These are phyloP conservation scores for Cordyceps sp. DNA, from an alignment of 2,329 filamentous ascomycete genomes.

Conservation along the genomic window DNA sequence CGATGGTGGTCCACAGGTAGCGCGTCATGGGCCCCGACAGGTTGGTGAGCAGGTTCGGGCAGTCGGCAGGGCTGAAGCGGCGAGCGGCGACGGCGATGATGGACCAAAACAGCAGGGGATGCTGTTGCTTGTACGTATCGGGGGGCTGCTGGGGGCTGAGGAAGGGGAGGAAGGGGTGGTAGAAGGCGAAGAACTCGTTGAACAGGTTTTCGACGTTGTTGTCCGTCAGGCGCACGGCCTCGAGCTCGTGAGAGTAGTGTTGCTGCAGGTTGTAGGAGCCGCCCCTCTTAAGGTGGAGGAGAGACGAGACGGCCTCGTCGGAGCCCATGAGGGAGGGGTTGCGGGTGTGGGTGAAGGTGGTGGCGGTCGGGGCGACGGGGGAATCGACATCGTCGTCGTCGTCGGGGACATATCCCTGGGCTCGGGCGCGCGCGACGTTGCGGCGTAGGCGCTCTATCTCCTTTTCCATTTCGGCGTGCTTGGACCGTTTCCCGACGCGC, in stretches of 20 bases:
- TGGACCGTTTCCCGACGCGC: conserved; percentile 64
- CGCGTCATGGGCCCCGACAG: conserved; percentile 53
- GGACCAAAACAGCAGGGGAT: conserved; percentile 73
- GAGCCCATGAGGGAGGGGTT: conserved; percentile 50
- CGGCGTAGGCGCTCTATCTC: conserved; percentile 56
- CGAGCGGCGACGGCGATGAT: conserved; percentile 61
- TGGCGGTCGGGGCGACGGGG: conserved; percentile 33
- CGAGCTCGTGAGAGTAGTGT: conserved; percentile 42
- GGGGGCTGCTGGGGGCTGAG: conserved; percentile 49
- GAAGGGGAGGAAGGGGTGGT: conserved; percentile 66
- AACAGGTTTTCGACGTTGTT: conserved; percentile 49
- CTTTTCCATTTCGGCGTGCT: conserved; percentile 75
- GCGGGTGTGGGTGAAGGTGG: conserved; percentile 39
- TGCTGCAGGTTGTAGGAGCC: conserved; percentile 43
- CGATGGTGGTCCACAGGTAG: conserved; percentile 61
- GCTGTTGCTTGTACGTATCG: conserved; percentile 61
- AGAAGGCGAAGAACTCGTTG: conserved; percentile 56
- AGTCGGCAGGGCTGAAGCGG: conserved; percentile 39
- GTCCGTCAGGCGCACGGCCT: conserved; percentile 47
- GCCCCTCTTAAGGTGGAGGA: conserved; percentile 49
- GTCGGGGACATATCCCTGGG: conserved; percentile 38
- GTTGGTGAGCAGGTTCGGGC: conserved; percentile 47
- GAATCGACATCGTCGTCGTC: conserved; percentile 42
- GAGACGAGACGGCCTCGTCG: conserved; percentile 50
- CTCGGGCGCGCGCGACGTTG: conserved; percentile 40